phyloP scores from a whole-genome alignment of 75 land plant genomes.

The Selaginella moellendorffii region DNA sequence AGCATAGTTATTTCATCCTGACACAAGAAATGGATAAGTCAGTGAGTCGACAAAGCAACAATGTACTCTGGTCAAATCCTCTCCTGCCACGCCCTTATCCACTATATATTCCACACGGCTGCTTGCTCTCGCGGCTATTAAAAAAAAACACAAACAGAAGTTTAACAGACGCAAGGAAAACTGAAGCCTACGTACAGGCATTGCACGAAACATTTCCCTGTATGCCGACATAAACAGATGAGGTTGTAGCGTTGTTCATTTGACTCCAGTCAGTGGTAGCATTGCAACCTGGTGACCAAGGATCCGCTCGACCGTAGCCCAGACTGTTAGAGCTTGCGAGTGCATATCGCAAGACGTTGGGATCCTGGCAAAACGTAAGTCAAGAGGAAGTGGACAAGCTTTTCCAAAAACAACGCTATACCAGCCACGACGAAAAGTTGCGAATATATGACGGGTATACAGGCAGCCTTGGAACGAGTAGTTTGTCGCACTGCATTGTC shows the following conservation, averaged over 20 bases:
- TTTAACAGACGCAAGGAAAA: background rate
- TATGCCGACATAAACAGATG: constrained; percentile 9
- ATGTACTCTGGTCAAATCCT: constrained; percentile 18
- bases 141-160: too few relatives aligned
- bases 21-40: background rate
- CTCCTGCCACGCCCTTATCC: constrained; percentile 13
- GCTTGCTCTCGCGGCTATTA: too few relatives aligned
- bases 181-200: background rate
- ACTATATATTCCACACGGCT: constrained; percentile 7
- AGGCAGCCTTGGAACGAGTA: constrained; percentile 26
- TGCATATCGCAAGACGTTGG: constrained; percentile 14
- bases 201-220: constrained; percentile 4
- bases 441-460: constrained; percentile 24
- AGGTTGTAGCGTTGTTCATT: too few relatives aligned
- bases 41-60: background rate
- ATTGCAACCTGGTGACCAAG: constrained; percentile 36
- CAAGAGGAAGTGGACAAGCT: background rate
- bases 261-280: too few relatives aligned
- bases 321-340: constrained; percentile 24
- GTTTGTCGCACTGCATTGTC: constrained; percentile 24
- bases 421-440: constrained; percentile 21
- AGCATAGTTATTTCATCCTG: constrained; percentile 25
- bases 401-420: constrained; percentile 5
- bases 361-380: constrained; percentile 13
- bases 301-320: constrained; percentile 31